These are phyloP conservation scores for Bipolaris sorokiniana DNA, from an alignment of 2,329 filamentous ascomycete genomes.

Conservation along the genomic window DNA sequence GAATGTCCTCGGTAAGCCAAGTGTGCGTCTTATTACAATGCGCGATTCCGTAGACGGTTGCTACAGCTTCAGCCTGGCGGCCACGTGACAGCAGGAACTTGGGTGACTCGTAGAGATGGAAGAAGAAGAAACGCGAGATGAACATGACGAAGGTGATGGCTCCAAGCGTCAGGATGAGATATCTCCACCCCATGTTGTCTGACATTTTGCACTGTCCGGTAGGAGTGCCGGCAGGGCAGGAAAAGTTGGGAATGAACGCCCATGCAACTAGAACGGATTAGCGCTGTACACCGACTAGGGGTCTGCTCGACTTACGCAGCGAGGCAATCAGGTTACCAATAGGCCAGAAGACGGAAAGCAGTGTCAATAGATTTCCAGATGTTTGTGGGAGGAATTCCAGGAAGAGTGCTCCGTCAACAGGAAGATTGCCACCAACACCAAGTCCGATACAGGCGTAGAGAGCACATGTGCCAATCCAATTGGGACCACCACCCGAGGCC, in stretches of 20 bases:
- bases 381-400: slow-evolving; percentile 81
- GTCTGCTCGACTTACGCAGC: slow-evolving; percentile 20
- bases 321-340: slow-evolving; percentile 74
- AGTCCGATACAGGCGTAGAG: slow-evolving; percentile 53
- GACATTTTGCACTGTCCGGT: slow-evolving; percentile 52
- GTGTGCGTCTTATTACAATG: slow-evolving; percentile 64
- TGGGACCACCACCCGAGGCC: slow-evolving; percentile 69
- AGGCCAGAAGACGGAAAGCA: slow-evolving; percentile 88
- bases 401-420: slow-evolving; percentile 80
- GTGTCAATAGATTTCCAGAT: slow-evolving; percentile 74
- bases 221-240: slow-evolving; percentile 47
- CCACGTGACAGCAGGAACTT: slow-evolving; percentile 81
- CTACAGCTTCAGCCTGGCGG: slow-evolving; percentile 78
- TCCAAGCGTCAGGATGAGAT: slow-evolving; percentile 74
- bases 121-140: slow-evolving; percentile 76
- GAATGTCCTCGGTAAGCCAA: slow-evolving; percentile 70
- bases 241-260: slow-evolving; percentile 75
- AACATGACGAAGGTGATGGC: slow-evolving; percentile 79
- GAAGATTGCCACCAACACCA: slow-evolving; percentile 68
- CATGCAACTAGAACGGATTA: slow-evolving; percentile 64
- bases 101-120: slow-evolving; percentile 83
- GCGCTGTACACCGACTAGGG: not conserved
- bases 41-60: slow-evolving; percentile 79
- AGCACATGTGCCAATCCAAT: slow-evolving; percentile 61
- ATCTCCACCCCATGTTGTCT: slow-evolving; percentile 75